Evolutionary conservation across 2,329 filamentous ascomycete species (phyloP).

Genomic region (Colletotrichum sp.): DNA sequence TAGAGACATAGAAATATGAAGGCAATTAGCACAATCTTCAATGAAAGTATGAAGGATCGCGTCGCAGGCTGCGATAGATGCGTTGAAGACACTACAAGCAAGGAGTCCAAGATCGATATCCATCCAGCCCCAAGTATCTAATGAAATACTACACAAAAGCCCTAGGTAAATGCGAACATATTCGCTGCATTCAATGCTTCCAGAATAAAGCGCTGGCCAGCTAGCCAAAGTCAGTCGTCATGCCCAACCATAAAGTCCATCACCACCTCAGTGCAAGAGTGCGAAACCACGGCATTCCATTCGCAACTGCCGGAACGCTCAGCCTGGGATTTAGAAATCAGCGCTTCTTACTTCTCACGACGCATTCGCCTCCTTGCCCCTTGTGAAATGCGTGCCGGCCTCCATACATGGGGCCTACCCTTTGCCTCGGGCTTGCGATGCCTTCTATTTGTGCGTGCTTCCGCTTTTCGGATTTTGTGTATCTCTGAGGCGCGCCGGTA

Average conservation of each 20-base stretch:
- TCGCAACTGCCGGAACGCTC: not conserved
- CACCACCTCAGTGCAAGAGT: not conserved
- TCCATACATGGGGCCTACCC: accelerated
- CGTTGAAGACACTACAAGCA: too few species aligned
- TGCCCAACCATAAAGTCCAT: not conserved
- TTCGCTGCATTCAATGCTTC: too few species aligned
- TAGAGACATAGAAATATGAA: accelerated
- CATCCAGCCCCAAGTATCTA: too few species aligned
- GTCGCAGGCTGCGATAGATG: too few species aligned
- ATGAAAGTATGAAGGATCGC: too few species aligned
- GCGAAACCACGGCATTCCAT: not conserved
- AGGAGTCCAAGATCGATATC: too few species aligned
- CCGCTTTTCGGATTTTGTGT: not conserved
- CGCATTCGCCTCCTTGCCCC: not conserved
- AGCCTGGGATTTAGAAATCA: not conserved
- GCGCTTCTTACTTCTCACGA: not conserved
- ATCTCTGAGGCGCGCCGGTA: not conserved
- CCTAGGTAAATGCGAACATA: accelerated
- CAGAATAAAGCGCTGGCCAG: too few species aligned
- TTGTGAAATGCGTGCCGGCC: not conserved
- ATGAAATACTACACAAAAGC: too few species aligned
- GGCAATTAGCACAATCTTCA: accelerated
- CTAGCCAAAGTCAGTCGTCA: not conserved
- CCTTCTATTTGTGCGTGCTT: too few species aligned
- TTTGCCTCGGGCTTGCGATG: too few species aligned